A percentile compares a stretch with the other conserved stretches of the same genome.
Evolutionary conservation across 768 basidiomycete genomes (phyloP).

Genomic region (Boletus huronensis): DNA sequence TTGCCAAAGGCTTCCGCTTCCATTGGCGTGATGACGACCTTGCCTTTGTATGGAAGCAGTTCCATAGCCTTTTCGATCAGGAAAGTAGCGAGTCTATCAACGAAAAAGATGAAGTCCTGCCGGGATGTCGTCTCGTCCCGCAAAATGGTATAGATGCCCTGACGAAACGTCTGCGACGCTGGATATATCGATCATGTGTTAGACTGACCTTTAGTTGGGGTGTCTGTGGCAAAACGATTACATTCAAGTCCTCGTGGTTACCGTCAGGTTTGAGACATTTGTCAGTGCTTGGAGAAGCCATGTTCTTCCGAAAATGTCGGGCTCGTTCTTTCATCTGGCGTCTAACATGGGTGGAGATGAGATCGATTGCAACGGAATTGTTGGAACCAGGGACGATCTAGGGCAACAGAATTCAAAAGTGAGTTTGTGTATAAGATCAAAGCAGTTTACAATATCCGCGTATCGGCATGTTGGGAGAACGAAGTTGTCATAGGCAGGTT

Average conservation of each 20-base stretch:
- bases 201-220: slow-evolving; percentile 68
- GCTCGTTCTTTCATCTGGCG: slow-evolving; percentile 80
- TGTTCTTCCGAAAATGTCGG: slow-evolving; percentile 65
- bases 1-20: slow-evolving; percentile 56
- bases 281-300: slow-evolving; percentile 50
- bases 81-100: slow-evolving; percentile 80
- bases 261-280: slow-evolving; percentile 37
- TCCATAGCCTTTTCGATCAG: slow-evolving; percentile 83
- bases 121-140: slow-evolving; percentile 65
- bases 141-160: slow-evolving; percentile 90
- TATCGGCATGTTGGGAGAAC: slow-evolving; percentile 82
- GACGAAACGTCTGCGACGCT: neutral
- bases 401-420: neutral
- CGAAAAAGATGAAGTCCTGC: slow-evolving; percentile 92
- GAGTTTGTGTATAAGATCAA: neutral
- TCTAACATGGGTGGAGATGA: slow-evolving; percentile 88
- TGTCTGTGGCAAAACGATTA: slow-evolving; percentile 72
- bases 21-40: slow-evolving; percentile 65
- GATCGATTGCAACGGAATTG: slow-evolving; percentile 87
- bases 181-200: neutral
- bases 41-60: slow-evolving; percentile 66
- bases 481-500: slow-evolving; percentile 92
- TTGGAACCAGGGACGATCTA: slow-evolving; percentile 95
- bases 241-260: slow-evolving; percentile 44
- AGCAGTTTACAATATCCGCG: slow-evolving; percentile 75